Base-by-base conservation (phyloP, 2,329 filamentous ascomycete species). In the Xylariaceae sp. region DNA sequence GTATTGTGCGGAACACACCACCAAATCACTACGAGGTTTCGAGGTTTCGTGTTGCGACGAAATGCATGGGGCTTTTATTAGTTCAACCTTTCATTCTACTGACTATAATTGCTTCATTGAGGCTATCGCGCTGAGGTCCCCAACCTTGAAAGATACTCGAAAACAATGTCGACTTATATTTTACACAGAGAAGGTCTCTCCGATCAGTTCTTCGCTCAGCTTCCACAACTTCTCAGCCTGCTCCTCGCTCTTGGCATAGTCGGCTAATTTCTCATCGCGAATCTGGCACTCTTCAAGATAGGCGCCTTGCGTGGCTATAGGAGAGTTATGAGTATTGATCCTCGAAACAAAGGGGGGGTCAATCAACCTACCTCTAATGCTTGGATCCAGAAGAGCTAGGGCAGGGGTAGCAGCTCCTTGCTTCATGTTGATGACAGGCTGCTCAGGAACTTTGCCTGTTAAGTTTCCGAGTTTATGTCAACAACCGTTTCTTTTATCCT, bases 201-300 rank as follows among this genome's bases (percentile, higher is more conserved):
- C 71, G 1, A 78, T 74, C 17, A 79, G 63, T 55, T 74, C 68
- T 65, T 80, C 78, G 48, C 76, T 80, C 51, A 80, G 62, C 51
- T 72, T 71, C 77, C 78, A 81, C 35, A 80, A 58, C 52, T 71
- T 73, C 34, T 77, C 73, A 0, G 73, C 76, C 11, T 71, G 63
- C 1, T 73, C 73, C 0, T 69, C 67, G 9, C 74, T 70, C 1
- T 59, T 66, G 7, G 71, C 70, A 63, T 75, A 67, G 2, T 62
- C 55, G 0, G 45, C 63, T 17, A 76, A 57, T 79, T 41, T 41
- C 37, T 41, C 13, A 13, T 74, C 30, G 66, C 61, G 9, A 79
- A 68, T 49, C 7, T 41, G 10, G 18, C 13, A 13, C 30, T 44
- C 9, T 53, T 58, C 18, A 6, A 53, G 51, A 57, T 76, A 78